Percentiles rank a stretch among this genome's conserved stretches.
phyloP scores from a whole-genome alignment of 73 alveolate genomes.

The Loxodes magnus region DNA sequence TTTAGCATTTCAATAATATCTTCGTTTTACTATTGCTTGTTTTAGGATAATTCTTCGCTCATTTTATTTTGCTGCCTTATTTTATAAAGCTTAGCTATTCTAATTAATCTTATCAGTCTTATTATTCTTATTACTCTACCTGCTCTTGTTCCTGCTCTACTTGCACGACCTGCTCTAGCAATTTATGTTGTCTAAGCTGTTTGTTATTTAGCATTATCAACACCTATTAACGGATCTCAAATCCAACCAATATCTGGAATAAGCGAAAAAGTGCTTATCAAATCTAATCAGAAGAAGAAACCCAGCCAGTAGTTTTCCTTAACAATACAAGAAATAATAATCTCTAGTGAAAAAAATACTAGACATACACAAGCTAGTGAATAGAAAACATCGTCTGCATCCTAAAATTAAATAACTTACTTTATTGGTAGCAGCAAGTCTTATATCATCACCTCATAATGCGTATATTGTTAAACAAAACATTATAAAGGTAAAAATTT shows the following conservation, averaged over 20 bases:
- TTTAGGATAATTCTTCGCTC: background rate
- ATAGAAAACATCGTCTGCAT: conserved; percentile 10
- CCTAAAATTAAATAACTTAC: no score
- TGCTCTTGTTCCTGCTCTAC: conserved; percentile 61
- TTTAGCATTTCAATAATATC: conserved; percentile 1
- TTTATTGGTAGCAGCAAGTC: no score
- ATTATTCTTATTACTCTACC: conserved; percentile 40
- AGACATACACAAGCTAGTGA: background rate
- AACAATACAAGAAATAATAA: conserved; percentile 2
- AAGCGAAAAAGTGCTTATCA: conserved; percentile 50
- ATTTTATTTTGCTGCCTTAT: conserved; percentile 14
- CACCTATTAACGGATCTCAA: conserved; percentile 41
- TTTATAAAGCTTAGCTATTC: conserved; percentile 43
- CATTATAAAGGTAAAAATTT: no score
- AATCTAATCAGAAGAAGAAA: conserved; percentile 65
- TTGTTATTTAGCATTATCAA: conserved; percentile 25
- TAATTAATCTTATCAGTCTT: conserved; percentile 36
- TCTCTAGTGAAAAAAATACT: conserved; percentile 10
- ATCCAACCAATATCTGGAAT: conserved; percentile 67
- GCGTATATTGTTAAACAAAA: no score
- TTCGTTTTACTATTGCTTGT: conserved; percentile 6
- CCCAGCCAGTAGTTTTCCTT: conserved; percentile 1
- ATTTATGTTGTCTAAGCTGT: conserved; percentile 38
- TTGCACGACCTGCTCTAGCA: conserved; percentile 62
- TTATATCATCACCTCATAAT: no score